A percentile compares a stretch with the other conserved stretches of the same genome.
phyloP scores from a whole-genome alignment of 805 yeast genomes.

The Candida insectalens region DNA sequence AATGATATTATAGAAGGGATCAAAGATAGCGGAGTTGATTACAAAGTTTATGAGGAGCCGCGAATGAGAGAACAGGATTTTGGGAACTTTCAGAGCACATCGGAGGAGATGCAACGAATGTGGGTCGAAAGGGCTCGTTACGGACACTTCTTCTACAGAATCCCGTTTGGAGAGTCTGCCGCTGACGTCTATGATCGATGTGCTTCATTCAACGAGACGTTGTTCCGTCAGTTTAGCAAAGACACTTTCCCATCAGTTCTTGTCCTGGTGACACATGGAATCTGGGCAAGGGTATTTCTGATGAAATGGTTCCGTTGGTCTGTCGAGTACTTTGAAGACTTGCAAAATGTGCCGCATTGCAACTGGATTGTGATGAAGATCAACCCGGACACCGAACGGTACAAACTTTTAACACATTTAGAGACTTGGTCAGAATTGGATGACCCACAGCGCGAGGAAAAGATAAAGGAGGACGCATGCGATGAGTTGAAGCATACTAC shows the following conservation, averaged over 20 bases:
- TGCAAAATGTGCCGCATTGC: conserved; percentile 80
- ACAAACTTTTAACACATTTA: conserved; percentile 48
- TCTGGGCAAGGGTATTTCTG: conserved; percentile 85
- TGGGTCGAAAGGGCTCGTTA: conserved; percentile 82
- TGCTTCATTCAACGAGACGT: conserved; percentile 80
- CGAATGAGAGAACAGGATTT: conserved; percentile 91
- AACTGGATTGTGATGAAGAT: conserved; percentile 72
- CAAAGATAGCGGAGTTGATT: conserved; percentile 32
- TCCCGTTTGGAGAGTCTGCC: conserved; percentile 91
- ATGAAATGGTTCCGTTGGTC: conserved; percentile 96
- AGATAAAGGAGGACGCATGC: conserved; percentile 15
- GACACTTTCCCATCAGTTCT: conserved; percentile 71
- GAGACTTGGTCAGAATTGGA: conserved; percentile 64
- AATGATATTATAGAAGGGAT: conserved; percentile 53
- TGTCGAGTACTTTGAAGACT: conserved; percentile 77
- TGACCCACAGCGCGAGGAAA: conserved; percentile 11
- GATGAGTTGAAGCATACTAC: conserved; percentile 18
- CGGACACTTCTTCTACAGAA: conserved; percentile 82
- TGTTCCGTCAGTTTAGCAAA: conserved; percentile 68
- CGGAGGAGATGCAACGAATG: conserved; percentile 67
- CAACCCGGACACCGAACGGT: conserved; percentile 37
- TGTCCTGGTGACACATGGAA: conserved; percentile 86
- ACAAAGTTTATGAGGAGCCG: conserved; percentile 74
- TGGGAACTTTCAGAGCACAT: conserved; percentile 80
- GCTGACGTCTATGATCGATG: conserved; percentile 92